phyloP scores from a whole-genome alignment of 225 moss, liverwort and hornwort species.

The Pleurozium schreberi region DNA sequence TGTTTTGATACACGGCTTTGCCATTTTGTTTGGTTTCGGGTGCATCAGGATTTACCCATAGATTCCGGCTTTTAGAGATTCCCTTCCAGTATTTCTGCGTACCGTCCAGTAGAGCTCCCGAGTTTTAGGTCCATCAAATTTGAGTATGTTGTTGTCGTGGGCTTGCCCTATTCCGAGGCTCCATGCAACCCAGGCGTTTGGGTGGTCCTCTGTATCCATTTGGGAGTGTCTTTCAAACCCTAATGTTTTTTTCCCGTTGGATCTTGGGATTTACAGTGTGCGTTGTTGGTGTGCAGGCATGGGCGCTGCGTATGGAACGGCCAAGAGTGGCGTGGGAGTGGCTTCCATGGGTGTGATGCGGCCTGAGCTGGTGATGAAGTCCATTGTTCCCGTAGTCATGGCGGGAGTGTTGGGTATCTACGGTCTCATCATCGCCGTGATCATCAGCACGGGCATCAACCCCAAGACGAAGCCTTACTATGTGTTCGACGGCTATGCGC shows the following conservation, averaged over 20 bases:
- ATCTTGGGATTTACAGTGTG: background rate
- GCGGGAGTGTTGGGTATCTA: conserved; percentile 44
- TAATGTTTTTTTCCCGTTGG: background rate
- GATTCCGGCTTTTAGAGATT: background rate
- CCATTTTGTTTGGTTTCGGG: background rate
- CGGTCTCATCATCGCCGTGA: conserved; percentile 43
- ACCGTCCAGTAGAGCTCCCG: background rate
- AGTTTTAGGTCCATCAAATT: background rate
- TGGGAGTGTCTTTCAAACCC: background rate
- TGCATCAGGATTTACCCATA: background rate
- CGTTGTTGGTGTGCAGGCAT: background rate
- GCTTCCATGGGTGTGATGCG: conserved; percentile 46
- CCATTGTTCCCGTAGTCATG: conserved; percentile 42
- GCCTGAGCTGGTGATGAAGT: conserved; percentile 48
- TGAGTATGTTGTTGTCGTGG: background rate
- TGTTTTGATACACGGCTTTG: background rate
- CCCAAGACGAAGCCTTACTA: conserved; percentile 46
- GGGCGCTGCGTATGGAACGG: conserved; percentile 38
- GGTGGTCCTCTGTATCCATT: background rate
- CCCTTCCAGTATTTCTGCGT: background rate
- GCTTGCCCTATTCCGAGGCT: background rate
- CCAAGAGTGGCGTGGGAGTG: conserved; percentile 32
- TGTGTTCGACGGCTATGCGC: conserved; percentile 31
- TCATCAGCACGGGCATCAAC: conserved; percentile 41
- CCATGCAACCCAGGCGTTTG: background rate